Conservation (phyloP, 2,329 filamentous ascomycete species). For the Penicillium aurantiogriseum region DNA sequence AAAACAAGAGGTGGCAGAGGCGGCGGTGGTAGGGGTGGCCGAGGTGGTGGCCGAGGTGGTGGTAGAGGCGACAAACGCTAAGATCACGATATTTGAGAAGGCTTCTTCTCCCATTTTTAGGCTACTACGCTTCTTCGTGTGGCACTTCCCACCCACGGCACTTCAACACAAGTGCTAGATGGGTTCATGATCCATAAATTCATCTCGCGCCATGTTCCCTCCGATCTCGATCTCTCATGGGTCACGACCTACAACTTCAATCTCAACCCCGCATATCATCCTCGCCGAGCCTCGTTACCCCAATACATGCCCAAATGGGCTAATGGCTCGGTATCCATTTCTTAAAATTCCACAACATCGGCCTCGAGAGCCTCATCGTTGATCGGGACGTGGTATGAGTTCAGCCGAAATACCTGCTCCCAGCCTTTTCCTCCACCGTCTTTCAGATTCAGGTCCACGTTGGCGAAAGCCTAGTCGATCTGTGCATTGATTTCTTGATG, state of each 20-base stretch:
- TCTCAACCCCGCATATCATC: conserved; percentile 58
- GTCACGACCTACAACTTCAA: conserved; percentile 56
- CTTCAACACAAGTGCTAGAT: neutral
- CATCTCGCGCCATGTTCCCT: neutral
- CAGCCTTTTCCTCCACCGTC: conserved; percentile 53
- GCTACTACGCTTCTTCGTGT: neutral
- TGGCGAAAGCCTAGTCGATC: conserved; percentile 56
- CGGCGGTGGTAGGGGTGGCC: conserved; percentile 9
- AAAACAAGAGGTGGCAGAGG: conserved; percentile 24
- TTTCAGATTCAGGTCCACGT: conserved; percentile 54
- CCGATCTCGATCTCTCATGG: neutral
- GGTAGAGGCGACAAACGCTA: conserved; percentile 16
- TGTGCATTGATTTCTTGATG: conserved; percentile 44
- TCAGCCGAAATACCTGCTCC: conserved; percentile 52
- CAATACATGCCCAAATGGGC: conserved; percentile 56
- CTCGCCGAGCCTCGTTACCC: conserved; percentile 49
- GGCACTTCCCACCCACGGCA: neutral
- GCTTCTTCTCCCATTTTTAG: neutral
- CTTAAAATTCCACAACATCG: conserved; percentile 50
- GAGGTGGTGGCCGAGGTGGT: conserved; percentile 20
- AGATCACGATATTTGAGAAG: neutral
- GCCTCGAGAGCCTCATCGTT: conserved; percentile 39
- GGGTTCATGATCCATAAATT: neutral
- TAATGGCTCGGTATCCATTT: conserved; percentile 54
- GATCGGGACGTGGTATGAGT: conserved; percentile 48